Evolutionary conservation across 2,329 filamentous ascomycete species (phyloP).

Genomic region (Lecanicillium sp.): DNA sequence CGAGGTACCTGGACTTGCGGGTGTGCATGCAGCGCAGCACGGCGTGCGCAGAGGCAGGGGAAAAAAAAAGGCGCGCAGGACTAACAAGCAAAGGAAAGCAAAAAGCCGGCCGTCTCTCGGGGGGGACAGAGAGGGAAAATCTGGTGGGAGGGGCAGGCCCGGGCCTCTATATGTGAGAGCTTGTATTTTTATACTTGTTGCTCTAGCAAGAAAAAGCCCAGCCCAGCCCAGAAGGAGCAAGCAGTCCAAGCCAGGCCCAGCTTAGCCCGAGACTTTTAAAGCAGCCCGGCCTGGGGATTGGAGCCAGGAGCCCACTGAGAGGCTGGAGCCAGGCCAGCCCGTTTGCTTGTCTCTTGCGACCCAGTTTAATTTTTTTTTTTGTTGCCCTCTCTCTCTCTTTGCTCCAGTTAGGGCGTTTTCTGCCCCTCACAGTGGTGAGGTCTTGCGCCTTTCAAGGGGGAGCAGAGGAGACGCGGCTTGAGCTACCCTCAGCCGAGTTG

Average conservation of each 20-base stretch:
- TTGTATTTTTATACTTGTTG: slow-evolving; percentile 19
- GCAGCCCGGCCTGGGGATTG: too few relatives aligned
- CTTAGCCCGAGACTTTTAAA: too few relatives aligned
- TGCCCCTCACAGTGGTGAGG: not conserved
- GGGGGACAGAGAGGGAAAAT: slow-evolving; percentile 10
- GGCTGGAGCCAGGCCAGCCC: slow-evolving; percentile 13
- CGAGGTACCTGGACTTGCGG: not conserved
- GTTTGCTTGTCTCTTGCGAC: slow-evolving; percentile 11
- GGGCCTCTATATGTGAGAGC: slow-evolving; percentile 15
- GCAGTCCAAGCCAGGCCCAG: too few relatives aligned
- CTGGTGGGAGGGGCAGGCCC: slow-evolving; percentile 14
- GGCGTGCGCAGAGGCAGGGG: too few relatives aligned
- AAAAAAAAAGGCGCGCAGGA: not conserved
- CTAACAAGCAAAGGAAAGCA: not conserved
- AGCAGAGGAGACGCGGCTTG: too few relatives aligned
- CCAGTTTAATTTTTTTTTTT: slow-evolving; percentile 8
- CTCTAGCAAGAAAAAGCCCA: too few relatives aligned
- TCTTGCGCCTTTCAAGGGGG: not conserved
- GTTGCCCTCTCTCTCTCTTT: not conserved
- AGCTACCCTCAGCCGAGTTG: not conserved
- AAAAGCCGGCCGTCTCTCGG: not conserved
- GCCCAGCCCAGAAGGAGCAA: too few relatives aligned
- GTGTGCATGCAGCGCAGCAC: too few relatives aligned
- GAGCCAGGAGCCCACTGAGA: too few relatives aligned
- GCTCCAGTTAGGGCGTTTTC: not conserved